Evolutionary conservation across 75 land plant species (phyloP), one percentile per base, ranked within the genome.

Genomic region (Picea glauca): DNA sequence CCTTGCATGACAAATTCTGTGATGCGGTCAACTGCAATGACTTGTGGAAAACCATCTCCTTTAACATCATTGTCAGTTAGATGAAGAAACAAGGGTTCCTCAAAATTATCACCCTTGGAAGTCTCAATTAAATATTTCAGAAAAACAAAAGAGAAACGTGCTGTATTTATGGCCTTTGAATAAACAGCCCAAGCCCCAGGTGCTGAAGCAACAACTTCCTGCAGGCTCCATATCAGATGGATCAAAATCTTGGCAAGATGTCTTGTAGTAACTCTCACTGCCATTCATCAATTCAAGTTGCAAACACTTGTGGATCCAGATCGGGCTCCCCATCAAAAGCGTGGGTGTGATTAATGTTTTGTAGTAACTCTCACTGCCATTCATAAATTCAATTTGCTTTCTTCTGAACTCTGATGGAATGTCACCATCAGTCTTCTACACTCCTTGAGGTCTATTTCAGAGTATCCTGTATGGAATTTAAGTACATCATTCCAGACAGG

Each of bases 181-280:
- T 82, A 75, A 26, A 60, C 58, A 20, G 60, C 46, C 13, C 40
- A 13, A 68, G 77, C 78, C 7, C 77, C 57, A 15, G 90, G 74
- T 56, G 90, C 40, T 23, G 75, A 82, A 75, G 81, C 84, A 58
- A 86, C 63, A 31, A 80, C 40, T 70, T 93, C 98, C 79, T 94
- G 93, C 63, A 94, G 81, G 46, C 92, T 91, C 84, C 82, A 87
- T 30, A 86, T 84, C 15, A 93, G 78, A 73, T 93, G 95, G 66
- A 93, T 80, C 80, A 94, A 76, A 72, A 94, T 74, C 80, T 94
- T 94, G 32, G 89, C 87, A 72, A 94, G 88, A 81, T 94, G 98
- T 60, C 91, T 87, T 11, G 98, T 91, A n/a, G n/a, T n/a, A n/a
- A n/a, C n/a, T n/a, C n/a, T n/a, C n/a, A n/a, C n/a, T n/a, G n/a